These are phyloP conservation scores for Wallacemonas collosoma DNA, from an alignment of 208 protist genomes.

Conservation along the genomic window DNA sequence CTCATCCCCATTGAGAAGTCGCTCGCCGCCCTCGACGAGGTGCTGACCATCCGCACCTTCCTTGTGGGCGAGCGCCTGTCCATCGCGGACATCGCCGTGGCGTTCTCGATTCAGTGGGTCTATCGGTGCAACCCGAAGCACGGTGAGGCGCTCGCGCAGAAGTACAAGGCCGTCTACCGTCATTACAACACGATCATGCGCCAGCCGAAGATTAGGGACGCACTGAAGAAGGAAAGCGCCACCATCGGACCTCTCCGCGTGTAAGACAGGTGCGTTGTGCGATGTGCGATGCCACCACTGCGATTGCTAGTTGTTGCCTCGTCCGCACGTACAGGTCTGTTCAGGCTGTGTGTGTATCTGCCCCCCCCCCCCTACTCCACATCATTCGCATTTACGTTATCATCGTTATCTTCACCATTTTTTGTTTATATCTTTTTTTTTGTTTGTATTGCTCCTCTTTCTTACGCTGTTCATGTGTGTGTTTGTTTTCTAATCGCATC, in stretches of 20 bases:
- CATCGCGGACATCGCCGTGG: conserved; percentile 77
- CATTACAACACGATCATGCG: conserved; percentile 86
- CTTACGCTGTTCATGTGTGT: not conserved
- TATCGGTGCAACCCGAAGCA: conserved; percentile 64
- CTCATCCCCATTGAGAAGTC: conserved; percentile 44
- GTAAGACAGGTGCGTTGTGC: conserved; percentile 1
- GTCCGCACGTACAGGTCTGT: not conserved
- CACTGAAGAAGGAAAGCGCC: conserved; percentile 59
- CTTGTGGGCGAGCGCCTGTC: conserved; percentile 85
- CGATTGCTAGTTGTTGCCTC: conserved; percentile 16
- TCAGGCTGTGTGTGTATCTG: no score
- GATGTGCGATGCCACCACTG: not conserved
- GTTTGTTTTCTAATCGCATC: conserved; percentile 11
- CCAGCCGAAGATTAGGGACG: conserved; percentile 61
- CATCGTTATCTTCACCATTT: conserved; percentile 2
- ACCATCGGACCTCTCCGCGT: conserved; percentile 41
- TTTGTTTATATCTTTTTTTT: conserved; percentile 16
- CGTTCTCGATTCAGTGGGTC: conserved; percentile 64
- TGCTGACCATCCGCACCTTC: conserved; percentile 75
- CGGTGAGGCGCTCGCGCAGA: conserved; percentile 52
- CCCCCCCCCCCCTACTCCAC: not conserved
- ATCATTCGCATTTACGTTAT: not conserved
- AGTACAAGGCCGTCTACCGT: conserved; percentile 66
- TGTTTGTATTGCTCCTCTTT: not conserved
- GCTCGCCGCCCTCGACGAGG: conserved; percentile 54